Evolutionary conservation across 306 rosid species (phyloP), one percentile per base, ranked within the genome.

Genomic region (Quercus engelmannii): DNA sequence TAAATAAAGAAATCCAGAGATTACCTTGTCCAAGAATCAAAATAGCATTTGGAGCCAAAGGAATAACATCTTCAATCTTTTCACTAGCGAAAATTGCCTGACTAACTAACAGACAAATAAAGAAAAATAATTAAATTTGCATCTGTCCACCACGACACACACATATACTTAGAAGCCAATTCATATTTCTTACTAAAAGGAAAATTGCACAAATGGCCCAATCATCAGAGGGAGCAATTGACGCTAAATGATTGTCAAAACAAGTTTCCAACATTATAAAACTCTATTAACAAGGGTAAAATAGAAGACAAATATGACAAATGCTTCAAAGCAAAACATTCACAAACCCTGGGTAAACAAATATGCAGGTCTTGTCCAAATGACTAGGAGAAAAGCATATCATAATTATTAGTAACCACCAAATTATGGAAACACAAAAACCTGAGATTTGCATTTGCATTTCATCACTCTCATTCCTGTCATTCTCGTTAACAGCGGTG

Each of bases 11-110:
- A 67, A 68, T 65, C 54, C 72, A 68, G 28, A 64, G 58, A 74
- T 74, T 89, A 94, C 98, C 98, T 91, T 94, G 93, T 88, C 97
- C 98, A 80, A 92, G 95, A 87, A 92, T 77, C 87, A 94, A 74
- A 87, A 92, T 56, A 71, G 94, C 88, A 80, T 94, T 91, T 64
- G 92, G 57, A 75, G 91, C 80, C 77, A 88, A 70, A 80, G 97
- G 85, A 69, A 85, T 81, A 78, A 94, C 76, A 83, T 92, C 97
- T 81, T 89, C 94, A 81, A 92, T 89, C 90, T 86, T 88, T 85
- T 94, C 98, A 55, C 92, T 57, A 9, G 90, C 72, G 82, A 94
- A 94, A 85, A 94, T 78, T 81, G 88, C 85, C 59, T 76, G 90
- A 78, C 74, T 69, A 88, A 83, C 98, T 92, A 88, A 73, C 79